Evolutionary conservation across 23 red algal genomes (phyloP).

Genomic region (Gracilaria domingensis): DNA sequence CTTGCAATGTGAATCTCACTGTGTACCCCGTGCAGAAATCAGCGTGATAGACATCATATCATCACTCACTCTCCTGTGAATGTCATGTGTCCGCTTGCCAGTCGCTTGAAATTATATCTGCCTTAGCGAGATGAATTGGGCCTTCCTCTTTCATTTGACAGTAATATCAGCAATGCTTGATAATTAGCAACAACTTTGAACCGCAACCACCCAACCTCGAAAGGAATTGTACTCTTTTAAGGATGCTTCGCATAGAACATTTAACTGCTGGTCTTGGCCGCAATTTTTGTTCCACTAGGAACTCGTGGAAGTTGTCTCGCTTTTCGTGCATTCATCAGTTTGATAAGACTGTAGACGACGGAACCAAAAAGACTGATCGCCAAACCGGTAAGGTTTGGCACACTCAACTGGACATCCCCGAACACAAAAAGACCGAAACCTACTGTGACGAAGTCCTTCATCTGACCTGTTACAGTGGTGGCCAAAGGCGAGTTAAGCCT

Average conservation of each 20-base stretch:
- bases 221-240: not conserved
- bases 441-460: slow-evolving; percentile 88
- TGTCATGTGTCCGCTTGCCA: not conserved
- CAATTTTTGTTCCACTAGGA: not conserved
- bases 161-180: not conserved
- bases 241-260: not conserved
- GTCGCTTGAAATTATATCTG: not conserved
- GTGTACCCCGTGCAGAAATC: too few relatives aligned
- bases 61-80: not conserved
- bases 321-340: slow-evolving; percentile 20
- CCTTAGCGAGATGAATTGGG: not conserved
- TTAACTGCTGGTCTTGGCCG: slow-evolving; percentile 14
- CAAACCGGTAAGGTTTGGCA: slow-evolving; percentile 69
- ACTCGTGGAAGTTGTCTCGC: slow-evolving; percentile 7
- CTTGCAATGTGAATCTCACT: too few relatives aligned
- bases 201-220: not conserved
- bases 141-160: not conserved
- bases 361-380: slow-evolving; percentile 65
- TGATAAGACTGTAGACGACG: slow-evolving; percentile 62
- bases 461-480: slow-evolving; percentile 88
- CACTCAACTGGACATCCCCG: slow-evolving; percentile 65
- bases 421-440: slow-evolving; percentile 73
- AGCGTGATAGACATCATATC: too few relatives aligned
- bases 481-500: slow-evolving; percentile 89
- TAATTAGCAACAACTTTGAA: not conserved